A percentile compares a stretch with the other conserved stretches of the same genome.
phyloP scores from a whole-genome alignment of 108 stramenopile genomes.

The Skeletonema costatum region DNA sequence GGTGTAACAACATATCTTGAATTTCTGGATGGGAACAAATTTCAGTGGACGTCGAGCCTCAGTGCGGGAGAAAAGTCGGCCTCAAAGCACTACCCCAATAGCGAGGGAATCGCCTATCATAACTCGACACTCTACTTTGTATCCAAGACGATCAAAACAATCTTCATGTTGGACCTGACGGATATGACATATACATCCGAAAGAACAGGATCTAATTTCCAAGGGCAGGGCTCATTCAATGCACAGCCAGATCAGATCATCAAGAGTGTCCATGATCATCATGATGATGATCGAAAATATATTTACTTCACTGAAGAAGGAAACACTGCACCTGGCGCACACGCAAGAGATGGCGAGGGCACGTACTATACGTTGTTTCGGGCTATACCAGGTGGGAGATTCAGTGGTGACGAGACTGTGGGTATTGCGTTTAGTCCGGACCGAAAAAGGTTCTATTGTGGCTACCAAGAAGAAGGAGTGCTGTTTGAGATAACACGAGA shows the following conservation, averaged over 20 bases:
- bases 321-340: conserved; percentile 29
- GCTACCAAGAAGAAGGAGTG: conserved; percentile 8
- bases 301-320: conserved; percentile 63
- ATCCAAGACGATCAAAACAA: conserved; percentile 19
- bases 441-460: conserved; percentile 20
- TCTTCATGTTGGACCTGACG: conserved; percentile 41
- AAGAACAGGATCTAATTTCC: not conserved
- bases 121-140: conserved; percentile 43
- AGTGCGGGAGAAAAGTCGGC: conserved; percentile 14
- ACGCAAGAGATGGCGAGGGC: conserved; percentile 23
- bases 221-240: conserved; percentile 25
- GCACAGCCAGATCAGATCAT: conserved; percentile 54
- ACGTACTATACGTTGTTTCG: conserved; percentile 33
- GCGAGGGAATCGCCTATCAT: conserved; percentile 50
- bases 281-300: conserved; percentile 12
- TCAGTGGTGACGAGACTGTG: conserved; percentile 46
- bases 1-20: conserved; percentile 6
- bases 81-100: conserved; percentile 17
- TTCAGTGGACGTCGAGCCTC: conserved; percentile 38
- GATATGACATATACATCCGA: conserved; percentile 1
- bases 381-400: not conserved
- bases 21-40: conserved; percentile 19
- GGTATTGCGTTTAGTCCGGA: conserved; percentile 65
- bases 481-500: not conserved
- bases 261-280: not conserved